Conservation (phyloP, 169 alveolate genomes). For the Cryptosporidium tyzzeri region DNA sequence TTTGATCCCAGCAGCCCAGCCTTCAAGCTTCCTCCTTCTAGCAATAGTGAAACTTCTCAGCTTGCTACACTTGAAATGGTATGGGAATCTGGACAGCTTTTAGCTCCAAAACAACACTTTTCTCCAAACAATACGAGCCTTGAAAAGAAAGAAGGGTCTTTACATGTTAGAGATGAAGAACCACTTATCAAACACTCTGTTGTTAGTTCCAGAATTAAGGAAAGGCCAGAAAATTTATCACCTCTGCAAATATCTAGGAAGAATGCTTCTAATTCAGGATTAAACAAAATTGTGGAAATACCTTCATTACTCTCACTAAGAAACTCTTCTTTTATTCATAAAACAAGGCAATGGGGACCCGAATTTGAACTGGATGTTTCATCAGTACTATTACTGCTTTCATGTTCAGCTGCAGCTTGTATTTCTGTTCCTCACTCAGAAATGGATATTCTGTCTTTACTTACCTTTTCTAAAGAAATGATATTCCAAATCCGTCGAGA, state of each 20-base stretch:
- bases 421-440: constrained; percentile 51
- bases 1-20: constrained; percentile 44
- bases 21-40: constrained; percentile 12
- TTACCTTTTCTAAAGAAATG: background rate
- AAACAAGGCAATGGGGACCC: constrained; percentile 59
- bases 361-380: constrained; percentile 46
- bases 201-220: constrained; percentile 24
- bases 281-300: background rate
- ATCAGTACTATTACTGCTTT: constrained; percentile 12
- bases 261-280: background rate
- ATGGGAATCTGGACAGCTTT: constrained; percentile 74
- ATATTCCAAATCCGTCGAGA: constrained; percentile 9
- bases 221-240: background rate
- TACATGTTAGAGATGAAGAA: background rate
- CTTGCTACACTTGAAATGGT: constrained; percentile 71
- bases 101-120: constrained; percentile 62
- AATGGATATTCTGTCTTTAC: constrained; percentile 2
- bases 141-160: constrained; percentile 24
- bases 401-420: constrained; percentile 51
- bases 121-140: constrained; percentile 8
- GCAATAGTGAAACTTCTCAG: constrained; percentile 44
- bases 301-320: constrained; percentile 3
- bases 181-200: constrained; percentile 21
- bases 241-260: background rate
- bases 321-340: constrained; percentile 54